Conservation (phyloP, 2,329 filamentous ascomycete species). For the Chrysoporthe deuterocubensis region DNA sequence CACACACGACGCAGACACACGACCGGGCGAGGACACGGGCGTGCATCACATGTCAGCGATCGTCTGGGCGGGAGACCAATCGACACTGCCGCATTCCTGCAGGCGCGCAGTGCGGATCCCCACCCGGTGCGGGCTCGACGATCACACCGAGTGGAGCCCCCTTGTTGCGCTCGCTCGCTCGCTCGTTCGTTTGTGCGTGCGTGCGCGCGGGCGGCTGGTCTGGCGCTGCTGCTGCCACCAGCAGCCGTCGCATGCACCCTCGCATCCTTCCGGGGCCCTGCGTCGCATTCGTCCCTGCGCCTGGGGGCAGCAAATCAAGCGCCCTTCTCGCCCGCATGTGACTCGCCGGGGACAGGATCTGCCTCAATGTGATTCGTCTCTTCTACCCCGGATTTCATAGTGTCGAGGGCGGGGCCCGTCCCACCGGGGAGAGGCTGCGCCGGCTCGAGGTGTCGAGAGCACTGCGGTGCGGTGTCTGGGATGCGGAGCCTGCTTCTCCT, state of each 20-base stretch:
- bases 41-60: slow-evolving; percentile 16
- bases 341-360: slow-evolving; percentile 8
- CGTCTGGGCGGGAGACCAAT: slow-evolving; percentile 4
- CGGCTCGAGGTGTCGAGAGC: neutral
- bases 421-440: neutral
- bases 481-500: neutral
- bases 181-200: too few relatives aligned
- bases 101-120: neutral
- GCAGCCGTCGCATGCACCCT: neutral
- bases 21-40: neutral
- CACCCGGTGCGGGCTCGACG: slow-evolving; percentile 1
- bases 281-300: neutral
- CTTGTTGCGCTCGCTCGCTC: neutral
- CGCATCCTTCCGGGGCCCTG: neutral
- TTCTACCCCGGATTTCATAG: slow-evolving; percentile 14
- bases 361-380: slow-evolving; percentile 16
- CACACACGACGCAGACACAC: neutral
- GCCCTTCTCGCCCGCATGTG: slow-evolving; percentile 14
- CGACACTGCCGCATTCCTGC: neutral
- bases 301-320: neutral
- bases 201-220: neutral
- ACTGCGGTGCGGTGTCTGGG: neutral
- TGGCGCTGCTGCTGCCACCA: neutral
- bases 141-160: slow-evolving; percentile 7
- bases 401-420: neutral